These are phyloP conservation scores for Neonectria sp. DNA, from an alignment of 2,329 filamentous ascomycete species.

Conservation along the genomic window DNA sequence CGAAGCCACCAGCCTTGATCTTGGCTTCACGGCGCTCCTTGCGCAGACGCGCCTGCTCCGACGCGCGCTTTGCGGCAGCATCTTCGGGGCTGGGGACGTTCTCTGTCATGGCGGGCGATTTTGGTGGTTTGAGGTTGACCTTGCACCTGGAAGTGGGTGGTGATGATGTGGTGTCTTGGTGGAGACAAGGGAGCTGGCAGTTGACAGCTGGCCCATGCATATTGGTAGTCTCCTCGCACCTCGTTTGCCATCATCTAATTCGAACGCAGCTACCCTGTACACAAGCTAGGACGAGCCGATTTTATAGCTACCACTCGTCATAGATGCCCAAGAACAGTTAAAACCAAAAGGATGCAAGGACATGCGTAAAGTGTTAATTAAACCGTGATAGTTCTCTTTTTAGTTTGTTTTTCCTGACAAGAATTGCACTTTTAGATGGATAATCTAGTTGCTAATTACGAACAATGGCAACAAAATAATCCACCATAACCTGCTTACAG, in stretches of 20 bases:
- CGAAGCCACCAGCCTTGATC: slow-evolving; percentile 79
- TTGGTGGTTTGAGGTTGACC: neutral
- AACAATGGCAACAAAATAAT: no score
- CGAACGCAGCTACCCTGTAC: slow-evolving; percentile 20
- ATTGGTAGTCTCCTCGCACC: no score
- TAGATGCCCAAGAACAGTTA: neutral
- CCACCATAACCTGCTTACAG: no score
- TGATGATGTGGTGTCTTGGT: slow-evolving; percentile 24
- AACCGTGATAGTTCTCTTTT: no score
- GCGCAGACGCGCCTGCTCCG: slow-evolving; percentile 79
- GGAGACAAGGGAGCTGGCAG: slow-evolving; percentile 11
- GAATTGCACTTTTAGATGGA: no score
- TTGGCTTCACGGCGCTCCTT: slow-evolving; percentile 87
- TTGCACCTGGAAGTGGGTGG: slow-evolving; percentile 15
- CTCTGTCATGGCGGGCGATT: slow-evolving; percentile 57
- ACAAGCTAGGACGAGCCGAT: neutral
- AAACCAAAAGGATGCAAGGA: no score
- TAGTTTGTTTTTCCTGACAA: no score
- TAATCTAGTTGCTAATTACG: no score
- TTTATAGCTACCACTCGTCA: neutral
- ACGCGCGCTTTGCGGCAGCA: slow-evolving; percentile 66
- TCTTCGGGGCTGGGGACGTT: slow-evolving; percentile 55
- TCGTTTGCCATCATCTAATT: neutral
- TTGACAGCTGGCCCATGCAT: slow-evolving; percentile 28
- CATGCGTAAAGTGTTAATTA: no score